phyloP scores from a whole-genome alignment of 257 asterid genomes.

The Solanum tacnaense region DNA sequence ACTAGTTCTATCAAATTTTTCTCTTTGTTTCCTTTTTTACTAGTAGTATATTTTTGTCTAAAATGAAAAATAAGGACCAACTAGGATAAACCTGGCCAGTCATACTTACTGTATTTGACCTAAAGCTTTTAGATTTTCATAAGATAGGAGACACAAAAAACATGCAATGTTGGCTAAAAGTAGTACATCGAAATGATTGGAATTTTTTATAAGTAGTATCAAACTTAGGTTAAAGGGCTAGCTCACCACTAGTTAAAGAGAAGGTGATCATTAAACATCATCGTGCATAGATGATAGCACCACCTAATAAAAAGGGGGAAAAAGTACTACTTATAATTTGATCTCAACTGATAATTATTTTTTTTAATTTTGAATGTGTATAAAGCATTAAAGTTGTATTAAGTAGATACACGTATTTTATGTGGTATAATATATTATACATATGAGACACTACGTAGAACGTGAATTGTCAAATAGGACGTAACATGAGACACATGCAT shows the following conservation, averaged over 20 bases:
- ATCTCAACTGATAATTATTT: too few species aligned
- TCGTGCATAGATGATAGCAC: not conserved
- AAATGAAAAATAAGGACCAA: not conserved
- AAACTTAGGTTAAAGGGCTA: not conserved
- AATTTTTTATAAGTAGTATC: not conserved
- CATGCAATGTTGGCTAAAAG: conserved; percentile 14
- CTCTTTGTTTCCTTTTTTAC: not conserved
- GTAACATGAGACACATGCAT: not conserved
- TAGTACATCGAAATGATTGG: conserved; percentile 5
- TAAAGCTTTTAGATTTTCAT: not conserved
- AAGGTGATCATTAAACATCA: not conserved
- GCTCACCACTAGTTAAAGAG: not conserved
- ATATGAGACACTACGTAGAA: too few species aligned
- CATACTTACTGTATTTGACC: not conserved
- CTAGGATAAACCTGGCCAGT: not conserved
- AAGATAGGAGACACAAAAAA: not conserved
- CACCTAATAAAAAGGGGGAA: not conserved
- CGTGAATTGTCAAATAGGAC: too few species aligned
- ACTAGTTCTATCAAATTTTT: not conserved
- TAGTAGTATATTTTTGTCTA: not conserved
- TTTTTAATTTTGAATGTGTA: too few species aligned
- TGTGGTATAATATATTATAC: too few species aligned
- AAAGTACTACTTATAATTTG: too few species aligned
- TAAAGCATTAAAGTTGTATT: too few species aligned
- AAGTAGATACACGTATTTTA: accelerated